phyloP scores from a whole-genome alignment of 257 asterid genomes.

The Asclepias syriaca region DNA sequence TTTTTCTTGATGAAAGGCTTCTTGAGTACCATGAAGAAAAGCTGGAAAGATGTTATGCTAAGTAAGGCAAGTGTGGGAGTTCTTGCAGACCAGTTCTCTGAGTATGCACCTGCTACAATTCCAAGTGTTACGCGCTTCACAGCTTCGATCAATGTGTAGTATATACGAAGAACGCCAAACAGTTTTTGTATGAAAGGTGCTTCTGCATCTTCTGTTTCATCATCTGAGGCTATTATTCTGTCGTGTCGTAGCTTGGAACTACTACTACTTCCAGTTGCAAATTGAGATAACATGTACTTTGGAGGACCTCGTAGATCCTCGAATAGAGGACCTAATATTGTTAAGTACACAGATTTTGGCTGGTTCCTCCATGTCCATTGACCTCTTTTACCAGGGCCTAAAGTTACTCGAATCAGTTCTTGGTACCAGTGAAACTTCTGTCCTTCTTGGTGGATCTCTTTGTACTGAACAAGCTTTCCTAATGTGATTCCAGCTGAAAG shows the following conservation, averaged over 20 bases:
- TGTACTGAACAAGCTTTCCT: slow-evolving; percentile 84
- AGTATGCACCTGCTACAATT: slow-evolving; percentile 59
- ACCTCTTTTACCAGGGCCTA: slow-evolving; percentile 95
- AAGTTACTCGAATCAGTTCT: slow-evolving; percentile 70
- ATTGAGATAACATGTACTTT: slow-evolving; percentile 89
- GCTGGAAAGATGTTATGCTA: slow-evolving; percentile 62
- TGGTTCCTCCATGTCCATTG: slow-evolving; percentile 93
- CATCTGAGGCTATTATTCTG: slow-evolving; percentile 77
- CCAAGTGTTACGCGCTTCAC: slow-evolving; percentile 60
- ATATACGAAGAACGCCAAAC: slow-evolving; percentile 83
- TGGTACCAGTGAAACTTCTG: slow-evolving; percentile 77
- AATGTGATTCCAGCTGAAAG: slow-evolving; percentile 72
- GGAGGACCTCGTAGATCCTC: slow-evolving; percentile 98
- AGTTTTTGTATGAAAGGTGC: slow-evolving; percentile 81
- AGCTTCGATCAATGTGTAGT: slow-evolving; percentile 64
- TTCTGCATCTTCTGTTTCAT: slow-evolving; percentile 89
- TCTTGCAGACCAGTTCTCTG: slow-evolving; percentile 43
- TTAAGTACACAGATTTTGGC: slow-evolving; percentile 33
- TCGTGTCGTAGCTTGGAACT: slow-evolving; percentile 32
- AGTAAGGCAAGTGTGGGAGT: slow-evolving; percentile 52
- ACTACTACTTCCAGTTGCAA: slow-evolving; percentile 46
- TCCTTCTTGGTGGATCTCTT: slow-evolving; percentile 82
- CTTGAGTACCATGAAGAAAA: slow-evolving; percentile 87
- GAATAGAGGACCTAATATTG: slow-evolving; percentile 73
- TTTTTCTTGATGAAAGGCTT: slow-evolving; percentile 87